Base-by-base conservation (phyloP, 768 basidiomycete species). In the Tylopilus plumbeoviolaceoides region DNA sequence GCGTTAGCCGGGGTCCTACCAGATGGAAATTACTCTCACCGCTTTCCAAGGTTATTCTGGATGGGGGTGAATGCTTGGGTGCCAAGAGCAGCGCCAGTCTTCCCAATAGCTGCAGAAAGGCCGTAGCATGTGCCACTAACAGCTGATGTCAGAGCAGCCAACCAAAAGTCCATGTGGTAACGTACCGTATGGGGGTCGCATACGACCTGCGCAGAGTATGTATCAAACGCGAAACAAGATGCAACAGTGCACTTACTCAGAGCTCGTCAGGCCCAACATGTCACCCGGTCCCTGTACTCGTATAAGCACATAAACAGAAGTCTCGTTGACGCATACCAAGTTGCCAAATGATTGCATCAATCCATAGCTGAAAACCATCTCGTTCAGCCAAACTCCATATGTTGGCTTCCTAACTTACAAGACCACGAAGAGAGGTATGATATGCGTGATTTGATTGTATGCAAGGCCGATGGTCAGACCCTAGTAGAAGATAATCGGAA, bases 271-370 rank as follows among this genome's bases (percentile, higher is more conserved):
- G 45, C 83, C 82, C 10, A 84, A 65, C 81, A 86, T 85, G 60
- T 87, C 79, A 20, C 87, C 87, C 3, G 86, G 85, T 17, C 86
- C 85, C 82, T 84, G 56, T 21, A 51, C 18, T 21, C 25, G 17
- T 12, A 44, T 70, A 12, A 64, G 43, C 21, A 28, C 45, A 43
- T 9, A 39, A 30, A 46, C 14, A n/a, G 21, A 28, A 54, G 25
- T 12, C 36, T 27, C 20, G 35, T 33, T 39, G 33, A 15, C 18
- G 62, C 71, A 36, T 62, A 79, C 82, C 70, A 87, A 44, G 59
- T 87, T 87, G n/a, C 85, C 85, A 42, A 75, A 78, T 4, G 81
- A 85, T 59, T 86, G 82, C 85, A 88, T 85, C 49, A 86, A 69
- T 3, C 83, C 87, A 64, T 85, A 88, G 58, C 82, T 84, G 52